Evolutionary conservation across 192 early-diverging fungal species (phyloP).

Genomic region (Dissophora globulifera): DNA sequence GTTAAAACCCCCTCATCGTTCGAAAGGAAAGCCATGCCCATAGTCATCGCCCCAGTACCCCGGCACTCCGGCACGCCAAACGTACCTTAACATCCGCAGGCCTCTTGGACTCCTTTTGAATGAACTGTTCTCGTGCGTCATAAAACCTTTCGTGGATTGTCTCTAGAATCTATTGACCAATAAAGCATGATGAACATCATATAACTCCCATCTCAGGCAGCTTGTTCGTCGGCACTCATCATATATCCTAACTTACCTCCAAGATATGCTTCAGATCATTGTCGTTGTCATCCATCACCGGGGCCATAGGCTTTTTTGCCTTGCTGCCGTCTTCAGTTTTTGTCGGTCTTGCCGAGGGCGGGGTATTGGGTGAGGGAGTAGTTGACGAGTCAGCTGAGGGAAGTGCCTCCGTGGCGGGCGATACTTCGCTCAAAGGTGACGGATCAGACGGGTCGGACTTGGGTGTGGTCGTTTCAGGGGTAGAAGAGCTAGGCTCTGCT

Average conservation of each 20-base stretch:
- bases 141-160: slow-evolving; percentile 80
- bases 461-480: slow-evolving; percentile 5
- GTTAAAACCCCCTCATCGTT: too few species aligned
- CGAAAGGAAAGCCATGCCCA: too few species aligned
- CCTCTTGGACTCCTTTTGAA: not conserved
- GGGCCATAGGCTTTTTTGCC: slow-evolving; percentile 46
- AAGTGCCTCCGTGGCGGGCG: not conserved
- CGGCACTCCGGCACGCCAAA: slow-evolving; percentile 1
- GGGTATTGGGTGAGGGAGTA: not conserved
- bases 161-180: slow-evolving; percentile 61
- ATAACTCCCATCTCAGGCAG: too few species aligned
- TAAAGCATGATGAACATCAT: too few species aligned
- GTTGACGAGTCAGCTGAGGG: not conserved
- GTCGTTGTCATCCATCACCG: slow-evolving; percentile 68
- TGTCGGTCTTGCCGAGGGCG: not conserved
- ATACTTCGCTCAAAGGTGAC: slow-evolving; percentile 3
- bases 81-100: slow-evolving; percentile 55
- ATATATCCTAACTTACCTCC: slow-evolving; percentile 15
- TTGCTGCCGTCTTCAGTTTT: not conserved
- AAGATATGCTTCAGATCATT: slow-evolving; percentile 64
- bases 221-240: not conserved
- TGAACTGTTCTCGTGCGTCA: slow-evolving; percentile 19
- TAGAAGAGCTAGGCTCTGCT: not conserved
- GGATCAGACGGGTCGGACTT: too few species aligned
- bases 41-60: not conserved